These are phyloP conservation scores for Bipolaris bicolor DNA, from an alignment of 2,329 filamentous ascomycete genomes.

Conservation along the genomic window DNA sequence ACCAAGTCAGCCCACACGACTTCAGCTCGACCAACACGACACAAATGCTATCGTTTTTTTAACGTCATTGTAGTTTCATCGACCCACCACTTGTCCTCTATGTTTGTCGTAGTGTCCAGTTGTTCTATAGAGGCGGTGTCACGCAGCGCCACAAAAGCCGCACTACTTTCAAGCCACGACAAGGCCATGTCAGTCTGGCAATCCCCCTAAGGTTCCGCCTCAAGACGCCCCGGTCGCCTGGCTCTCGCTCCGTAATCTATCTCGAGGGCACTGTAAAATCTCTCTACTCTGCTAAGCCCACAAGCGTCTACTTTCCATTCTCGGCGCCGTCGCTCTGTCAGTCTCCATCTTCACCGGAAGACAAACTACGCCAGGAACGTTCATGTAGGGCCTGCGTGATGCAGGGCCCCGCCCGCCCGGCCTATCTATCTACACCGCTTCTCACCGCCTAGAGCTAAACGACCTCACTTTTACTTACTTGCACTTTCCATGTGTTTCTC, in stretches of 20 bases:
- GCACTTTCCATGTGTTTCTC: no score
- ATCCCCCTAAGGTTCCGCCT: neutral
- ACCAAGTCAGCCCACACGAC: no score
- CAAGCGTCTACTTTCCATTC: neutral
- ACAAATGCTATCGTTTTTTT: no score
- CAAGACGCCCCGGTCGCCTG: neutral
- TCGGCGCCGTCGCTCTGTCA: neutral
- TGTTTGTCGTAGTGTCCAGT: no score
- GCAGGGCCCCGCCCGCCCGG: neutral
- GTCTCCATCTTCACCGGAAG: slow-evolving; percentile 13
- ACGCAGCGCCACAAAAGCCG: no score
- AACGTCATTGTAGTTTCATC: no score
- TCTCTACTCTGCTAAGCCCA: slow-evolving; percentile 1
- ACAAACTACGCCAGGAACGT: neutral
- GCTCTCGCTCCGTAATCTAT: neutral
- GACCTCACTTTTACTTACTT: neutral
- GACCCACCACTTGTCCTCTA: no score
- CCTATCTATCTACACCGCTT: slow-evolving; percentile 4
- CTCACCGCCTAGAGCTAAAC: neutral
- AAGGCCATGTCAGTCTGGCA: no score
- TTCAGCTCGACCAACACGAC: no score
- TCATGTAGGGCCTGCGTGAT: neutral
- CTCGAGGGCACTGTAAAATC: neutral
- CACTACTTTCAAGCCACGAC: no score
- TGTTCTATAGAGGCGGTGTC: no score